Evolutionary conservation across 768 basidiomycete genomes (phyloP).

Genomic region (Mycena capillaripes): DNA sequence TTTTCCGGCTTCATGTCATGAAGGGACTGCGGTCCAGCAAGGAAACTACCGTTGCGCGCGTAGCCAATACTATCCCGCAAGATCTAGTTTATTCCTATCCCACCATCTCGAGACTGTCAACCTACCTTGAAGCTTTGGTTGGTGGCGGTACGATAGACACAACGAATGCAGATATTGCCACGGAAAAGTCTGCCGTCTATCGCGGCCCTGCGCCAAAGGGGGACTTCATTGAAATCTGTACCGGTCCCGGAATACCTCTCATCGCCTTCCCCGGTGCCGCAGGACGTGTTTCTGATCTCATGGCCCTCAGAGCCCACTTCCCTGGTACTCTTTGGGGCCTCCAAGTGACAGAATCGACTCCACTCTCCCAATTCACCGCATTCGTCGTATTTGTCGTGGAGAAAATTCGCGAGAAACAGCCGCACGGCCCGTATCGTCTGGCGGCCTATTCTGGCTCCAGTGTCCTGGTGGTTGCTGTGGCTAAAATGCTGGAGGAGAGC

Average conservation of each 20-base stretch:
- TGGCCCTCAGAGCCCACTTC: constrained; percentile 1
- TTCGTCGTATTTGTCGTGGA: neutral
- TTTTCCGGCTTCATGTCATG: constrained; percentile 37
- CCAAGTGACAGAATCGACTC: neutral
- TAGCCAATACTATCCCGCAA: neutral
- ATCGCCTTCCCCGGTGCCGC: constrained; percentile 1
- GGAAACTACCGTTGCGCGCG: neutral
- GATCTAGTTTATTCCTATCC: constrained; percentile 16
- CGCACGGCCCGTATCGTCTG: constrained; percentile 12
- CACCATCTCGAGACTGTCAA: constrained; percentile 23
- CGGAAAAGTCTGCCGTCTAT: neutral
- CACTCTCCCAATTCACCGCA: neutral
- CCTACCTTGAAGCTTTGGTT: neutral
- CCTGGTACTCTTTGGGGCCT: constrained; percentile 11
- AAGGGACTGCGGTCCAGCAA: neutral
- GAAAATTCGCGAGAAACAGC: constrained; percentile 5
- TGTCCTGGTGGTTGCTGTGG: neutral
- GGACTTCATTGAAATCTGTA: constrained; percentile 6
- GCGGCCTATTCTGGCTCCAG: neutral
- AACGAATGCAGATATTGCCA: too few species aligned
- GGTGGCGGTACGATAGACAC: neutral
- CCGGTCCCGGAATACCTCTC: neutral
- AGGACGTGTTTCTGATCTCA: neutral
- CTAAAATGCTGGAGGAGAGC: constrained; percentile 11
- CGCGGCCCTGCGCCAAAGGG: neutral